Evolutionary conservation across 2,329 filamentous ascomycete genomes (phyloP).

Genomic region (Claviceps pazoutovae): DNA sequence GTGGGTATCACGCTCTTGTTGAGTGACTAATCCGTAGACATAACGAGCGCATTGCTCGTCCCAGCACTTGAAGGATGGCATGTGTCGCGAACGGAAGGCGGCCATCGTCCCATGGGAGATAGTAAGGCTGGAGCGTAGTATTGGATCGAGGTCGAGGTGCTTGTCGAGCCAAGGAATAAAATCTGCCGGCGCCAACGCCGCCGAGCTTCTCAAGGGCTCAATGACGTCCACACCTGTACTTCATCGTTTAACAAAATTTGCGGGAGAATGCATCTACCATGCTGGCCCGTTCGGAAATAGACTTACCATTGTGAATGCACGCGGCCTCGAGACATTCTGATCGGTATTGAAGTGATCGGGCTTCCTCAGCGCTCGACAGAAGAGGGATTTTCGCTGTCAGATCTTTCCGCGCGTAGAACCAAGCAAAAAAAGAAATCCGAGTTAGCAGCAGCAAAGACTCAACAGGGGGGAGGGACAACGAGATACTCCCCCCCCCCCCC

Average conservation of each 20-base stretch:
- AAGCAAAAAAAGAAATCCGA: background rate
- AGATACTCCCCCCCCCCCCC: too few relatives aligned
- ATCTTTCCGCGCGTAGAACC: conserved; percentile 9
- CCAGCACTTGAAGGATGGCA: conserved; percentile 36
- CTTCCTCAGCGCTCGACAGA: conserved; percentile 43
- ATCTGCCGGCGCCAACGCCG: conserved; percentile 26
- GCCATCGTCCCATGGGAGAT: conserved; percentile 1
- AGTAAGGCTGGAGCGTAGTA: conserved; percentile 19
- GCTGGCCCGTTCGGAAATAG: background rate
- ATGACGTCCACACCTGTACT: conserved; percentile 18
- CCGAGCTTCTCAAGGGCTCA: conserved; percentile 16
- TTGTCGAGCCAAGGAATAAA: conserved; percentile 39
- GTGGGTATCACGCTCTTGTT: conserved; percentile 38
- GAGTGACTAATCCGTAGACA: conserved; percentile 41
- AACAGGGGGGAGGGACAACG: background rate
- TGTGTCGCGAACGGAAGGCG: conserved; percentile 1
- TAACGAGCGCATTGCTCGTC: conserved; percentile 42
- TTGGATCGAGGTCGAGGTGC: conserved; percentile 34
- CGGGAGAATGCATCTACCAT: background rate
- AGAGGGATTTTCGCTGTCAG: conserved; percentile 23
- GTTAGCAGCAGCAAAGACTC: conserved; percentile 2
- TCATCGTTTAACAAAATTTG: background rate
- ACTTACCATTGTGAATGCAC: conserved; percentile 27
- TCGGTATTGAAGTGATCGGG: conserved; percentile 40
- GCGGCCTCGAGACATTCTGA: conserved; percentile 44